A percentile compares a stretch with the other conserved stretches of the same genome.
Evolutionary conservation across 2,329 filamentous ascomycete species (phyloP).

Genomic region (Beauveria sp.): DNA sequence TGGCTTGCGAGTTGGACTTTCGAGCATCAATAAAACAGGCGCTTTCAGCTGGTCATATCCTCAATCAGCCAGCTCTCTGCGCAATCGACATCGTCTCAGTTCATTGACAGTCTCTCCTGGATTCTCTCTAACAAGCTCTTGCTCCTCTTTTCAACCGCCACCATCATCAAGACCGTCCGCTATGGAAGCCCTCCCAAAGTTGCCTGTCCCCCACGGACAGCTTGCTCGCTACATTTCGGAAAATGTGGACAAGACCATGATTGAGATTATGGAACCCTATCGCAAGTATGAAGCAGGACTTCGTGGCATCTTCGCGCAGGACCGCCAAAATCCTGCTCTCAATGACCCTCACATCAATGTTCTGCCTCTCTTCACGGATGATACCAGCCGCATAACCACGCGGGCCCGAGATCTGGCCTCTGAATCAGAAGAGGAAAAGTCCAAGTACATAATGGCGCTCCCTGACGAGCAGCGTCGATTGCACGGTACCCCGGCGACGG

Average conservation of each 20-base stretch:
- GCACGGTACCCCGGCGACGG: conserved; percentile 59
- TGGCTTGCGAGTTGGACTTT: not conserved
- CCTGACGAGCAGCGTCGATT: conserved; percentile 52
- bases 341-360: conserved; percentile 54
- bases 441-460: conserved; percentile 63
- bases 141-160: not conserved
- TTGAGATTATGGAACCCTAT: conserved; percentile 56
- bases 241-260: conserved; percentile 45
- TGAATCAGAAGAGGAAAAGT: conserved; percentile 54
- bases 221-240: conserved; percentile 47
- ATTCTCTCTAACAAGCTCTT: not conserved
- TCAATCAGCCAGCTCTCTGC: not conserved
- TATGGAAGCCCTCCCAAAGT: conserved; percentile 31
- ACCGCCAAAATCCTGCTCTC: conserved; percentile 51
- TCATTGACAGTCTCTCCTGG: not conserved
- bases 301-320: conserved; percentile 61
- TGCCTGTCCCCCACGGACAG: conserved; percentile 39
- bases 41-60: not conserved
- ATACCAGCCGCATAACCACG: conserved; percentile 50
- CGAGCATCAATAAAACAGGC: not conserved
- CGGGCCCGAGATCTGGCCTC: conserved; percentile 50
- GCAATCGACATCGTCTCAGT: not conserved
- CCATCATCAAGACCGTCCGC: conserved; percentile 9
- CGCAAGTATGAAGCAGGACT: conserved; percentile 60
- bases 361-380: conserved; percentile 55